Conservation (phyloP, 106 monocot genomes). For the Vanilla planifolia region DNA sequence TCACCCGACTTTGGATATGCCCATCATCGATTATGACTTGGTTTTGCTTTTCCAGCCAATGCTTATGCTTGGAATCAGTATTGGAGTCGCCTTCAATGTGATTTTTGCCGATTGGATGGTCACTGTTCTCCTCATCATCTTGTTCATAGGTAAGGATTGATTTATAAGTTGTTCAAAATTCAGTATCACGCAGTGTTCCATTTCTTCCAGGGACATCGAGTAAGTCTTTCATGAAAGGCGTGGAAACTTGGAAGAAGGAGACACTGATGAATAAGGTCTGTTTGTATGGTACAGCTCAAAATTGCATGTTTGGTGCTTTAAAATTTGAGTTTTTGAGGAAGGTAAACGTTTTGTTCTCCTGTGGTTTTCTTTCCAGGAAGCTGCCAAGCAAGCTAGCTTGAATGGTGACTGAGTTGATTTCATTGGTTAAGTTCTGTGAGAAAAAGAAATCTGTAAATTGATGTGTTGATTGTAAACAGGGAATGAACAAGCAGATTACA, state of each 20-base stretch:
- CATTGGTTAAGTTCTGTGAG: background rate
- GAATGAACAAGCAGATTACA: conserved; percentile 31
- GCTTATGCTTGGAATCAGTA: conserved; percentile 64
- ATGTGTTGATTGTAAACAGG: background rate
- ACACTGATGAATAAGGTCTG: conserved; percentile 44
- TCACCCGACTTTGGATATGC: conserved; percentile 56
- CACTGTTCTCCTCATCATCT: conserved; percentile 49
- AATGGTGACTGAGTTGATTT: conserved; percentile 16
- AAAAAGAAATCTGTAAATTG: background rate
- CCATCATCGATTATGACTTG: conserved; percentile 57
- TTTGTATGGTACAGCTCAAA: background rate
- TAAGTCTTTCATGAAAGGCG: conserved; percentile 55
- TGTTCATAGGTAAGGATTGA: conserved; percentile 44
- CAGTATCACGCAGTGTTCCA: background rate
- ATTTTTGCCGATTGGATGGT: conserved; percentile 69
- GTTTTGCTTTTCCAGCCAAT: conserved; percentile 53
- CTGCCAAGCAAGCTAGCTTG: conserved; percentile 15
- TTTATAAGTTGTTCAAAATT: background rate
- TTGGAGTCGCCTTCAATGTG: conserved; percentile 61
- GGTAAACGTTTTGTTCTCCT: background rate
- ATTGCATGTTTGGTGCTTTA: background rate
- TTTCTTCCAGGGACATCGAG: conserved; percentile 35
- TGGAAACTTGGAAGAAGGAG: conserved; percentile 70
- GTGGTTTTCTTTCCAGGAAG: conserved; percentile 28
- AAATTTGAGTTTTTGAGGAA: background rate